A percentile compares a stretch with the other conserved stretches of the same genome.
These are phyloP conservation scores for Pseudotulostoma volvatum DNA, from an alignment of 495 filamentous ascomycete genomes.

Conservation along the genomic window DNA sequence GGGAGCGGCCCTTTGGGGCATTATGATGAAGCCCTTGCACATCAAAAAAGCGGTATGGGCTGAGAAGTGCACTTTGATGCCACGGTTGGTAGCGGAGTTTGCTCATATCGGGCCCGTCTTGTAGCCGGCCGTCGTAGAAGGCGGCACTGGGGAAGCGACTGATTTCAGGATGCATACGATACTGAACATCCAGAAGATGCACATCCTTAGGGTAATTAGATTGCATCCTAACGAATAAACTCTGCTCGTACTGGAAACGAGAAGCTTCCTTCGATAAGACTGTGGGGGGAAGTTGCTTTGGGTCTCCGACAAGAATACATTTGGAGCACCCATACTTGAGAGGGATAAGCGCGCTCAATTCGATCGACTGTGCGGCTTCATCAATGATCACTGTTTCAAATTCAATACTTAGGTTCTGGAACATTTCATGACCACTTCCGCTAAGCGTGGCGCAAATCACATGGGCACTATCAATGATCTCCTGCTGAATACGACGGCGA, in stretches of 20 bases:
- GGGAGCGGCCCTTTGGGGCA: conserved; percentile 63
- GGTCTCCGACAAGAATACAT: conserved; percentile 93
- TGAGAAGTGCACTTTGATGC: conserved; percentile 67
- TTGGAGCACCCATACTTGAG: conserved; percentile 95
- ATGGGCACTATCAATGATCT: conserved; percentile 76
- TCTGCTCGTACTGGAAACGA: conserved; percentile 89
- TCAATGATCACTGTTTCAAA: conserved; percentile 98
- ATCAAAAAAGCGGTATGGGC: conserved; percentile 95
- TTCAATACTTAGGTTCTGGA: conserved; percentile 82
- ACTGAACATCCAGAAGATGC: conserved; percentile 91
- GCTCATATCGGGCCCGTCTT: conserved; percentile 74
- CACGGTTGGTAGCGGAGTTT: conserved; percentile 58
- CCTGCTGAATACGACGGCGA: conserved; percentile 69
- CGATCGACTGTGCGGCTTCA: conserved; percentile 94
- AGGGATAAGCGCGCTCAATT: conserved; percentile 89
- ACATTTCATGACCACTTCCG: conserved; percentile 94
- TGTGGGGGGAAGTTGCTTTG: conserved; percentile 90
- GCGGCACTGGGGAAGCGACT: conserved; percentile 73
- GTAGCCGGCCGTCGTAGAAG: conserved; percentile 77
- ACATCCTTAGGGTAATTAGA: conserved; percentile 73
- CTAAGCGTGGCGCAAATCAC: conserved; percentile 91
- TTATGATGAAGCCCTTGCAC: conserved; percentile 73
- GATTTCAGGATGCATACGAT: conserved; percentile 98
- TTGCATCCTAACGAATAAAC: conserved; percentile 96
- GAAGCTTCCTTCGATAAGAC: conserved; percentile 88